A percentile compares a stretch with the other conserved stretches of the same genome.
phyloP scores from a whole-genome alignment of 768 basidiomycete genomes.

The Lactifluus subvellereus region DNA sequence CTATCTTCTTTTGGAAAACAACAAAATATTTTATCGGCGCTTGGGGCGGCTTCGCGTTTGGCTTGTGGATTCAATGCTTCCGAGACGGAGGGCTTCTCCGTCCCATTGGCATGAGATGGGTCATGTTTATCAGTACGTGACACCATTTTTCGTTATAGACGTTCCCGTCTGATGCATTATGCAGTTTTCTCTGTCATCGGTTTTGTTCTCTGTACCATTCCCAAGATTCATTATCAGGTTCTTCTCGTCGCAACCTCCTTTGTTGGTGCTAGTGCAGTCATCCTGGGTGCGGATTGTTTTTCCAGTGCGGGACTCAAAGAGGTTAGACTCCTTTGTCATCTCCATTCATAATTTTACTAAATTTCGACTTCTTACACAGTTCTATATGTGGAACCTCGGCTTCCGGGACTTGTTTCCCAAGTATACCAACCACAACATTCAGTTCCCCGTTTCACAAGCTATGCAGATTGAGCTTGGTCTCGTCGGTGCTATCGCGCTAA shows the following conservation, averaged over 20 bases:
- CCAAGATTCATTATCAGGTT: constrained; percentile 82
- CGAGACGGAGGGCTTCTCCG: constrained; percentile 74
- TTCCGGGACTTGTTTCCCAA: constrained; percentile 77
- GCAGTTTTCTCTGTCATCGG: constrained; percentile 67
- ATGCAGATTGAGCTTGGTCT: constrained; percentile 94
- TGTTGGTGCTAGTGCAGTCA: constrained; percentile 86
- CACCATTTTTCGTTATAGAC: constrained; percentile 12
- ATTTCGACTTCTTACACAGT: constrained; percentile 41
- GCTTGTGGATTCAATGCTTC: constrained; percentile 84
- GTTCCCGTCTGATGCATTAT: constrained; percentile 25
- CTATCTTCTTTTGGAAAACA: constrained; percentile 91
- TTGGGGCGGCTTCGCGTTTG: constrained; percentile 84
- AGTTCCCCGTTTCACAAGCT: constrained; percentile 79
- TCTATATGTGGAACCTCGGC: constrained; percentile 94
- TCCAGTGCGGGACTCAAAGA: constrained; percentile 91
- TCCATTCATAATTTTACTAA: background rate
- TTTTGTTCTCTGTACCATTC: constrained; percentile 80
- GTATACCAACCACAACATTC: constrained; percentile 56
- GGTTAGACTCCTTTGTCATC: constrained; percentile 38
- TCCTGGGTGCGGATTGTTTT: constrained; percentile 91
- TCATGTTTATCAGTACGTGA: constrained; percentile 72
- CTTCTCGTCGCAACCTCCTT: constrained; percentile 82
- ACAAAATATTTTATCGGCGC: constrained; percentile 79
- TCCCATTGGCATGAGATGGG: constrained; percentile 78
- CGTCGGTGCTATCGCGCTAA: constrained; percentile 73